Base-by-base conservation (phyloP, 768 basidiomycete species). In the Hypsizygus marmoreus region DNA sequence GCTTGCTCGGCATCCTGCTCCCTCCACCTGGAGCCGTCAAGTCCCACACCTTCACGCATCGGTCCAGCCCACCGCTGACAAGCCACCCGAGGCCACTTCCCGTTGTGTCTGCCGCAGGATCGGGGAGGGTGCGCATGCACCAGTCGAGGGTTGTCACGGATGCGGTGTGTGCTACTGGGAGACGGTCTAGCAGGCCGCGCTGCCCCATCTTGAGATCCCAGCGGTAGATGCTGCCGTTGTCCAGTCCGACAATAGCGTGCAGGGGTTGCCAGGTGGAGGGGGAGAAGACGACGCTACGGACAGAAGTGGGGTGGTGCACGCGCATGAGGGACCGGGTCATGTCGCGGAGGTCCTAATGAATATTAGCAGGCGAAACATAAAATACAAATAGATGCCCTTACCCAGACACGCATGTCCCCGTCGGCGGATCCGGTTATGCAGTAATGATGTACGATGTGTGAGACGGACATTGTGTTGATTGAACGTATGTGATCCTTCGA, bases 41-140 rank as follows among this genome's bases (percentile, higher is more conserved):
- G 56, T 89, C 82, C 90, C 90, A 92, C 0, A 90, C 88, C 71
- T 91, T 91, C 39, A 91, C 88, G 22, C 76, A 82, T 26, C 82
- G 80, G 65, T 93, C 91, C 23, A 92, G 67, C 0, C 89, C 86
- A 10, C 84, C 88, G 42, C 86, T 91, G 4, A 81, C 84, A 16
- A 93, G 74, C 88, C 89, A 93, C 2, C 88, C 87, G 20, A 75
- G 63, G 5, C 74, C 71, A 16, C 54, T 67, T 4, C 63, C 61
- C 3, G 60, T 47, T 28, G 55, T 43, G 25, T 73, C 69, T 10
- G 16, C 40, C 31, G 47, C 23, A 19, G 50, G n/a, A 41, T 30
- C 33, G 45, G 37, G 19, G 22, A 39, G 39, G 4, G 68, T 60
- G 24, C 67, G 66, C 32, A 55, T 67, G 37, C 77, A 77, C 90